Evolutionary conservation across 352 stramenopile genomes (phyloP), one percentile per base, ranked within the genome.

Genomic region (Phytophthora citricola): DNA sequence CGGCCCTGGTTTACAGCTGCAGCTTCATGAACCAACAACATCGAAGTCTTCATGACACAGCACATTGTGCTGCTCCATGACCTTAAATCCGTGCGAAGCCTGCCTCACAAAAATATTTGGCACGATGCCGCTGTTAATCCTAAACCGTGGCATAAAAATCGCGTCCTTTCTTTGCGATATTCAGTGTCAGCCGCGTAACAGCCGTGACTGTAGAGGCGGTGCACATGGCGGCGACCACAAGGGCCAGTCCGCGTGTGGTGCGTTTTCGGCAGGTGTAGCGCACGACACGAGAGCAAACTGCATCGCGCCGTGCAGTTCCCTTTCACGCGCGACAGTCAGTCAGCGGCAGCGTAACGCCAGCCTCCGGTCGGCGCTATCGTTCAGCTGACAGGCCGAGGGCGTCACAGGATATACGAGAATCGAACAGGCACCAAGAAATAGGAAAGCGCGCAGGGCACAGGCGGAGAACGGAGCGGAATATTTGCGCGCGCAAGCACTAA

Each of bases 131-230:
- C 17, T 20, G 17, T 20, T 20, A 20, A 20, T 26, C 24, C 24
- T 26, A 26, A 26, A 26, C 24, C 17, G 24, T 26, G 29, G 29
- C 29, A 34, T 10, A 34, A 26, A 26, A 26, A 26, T 20, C 17
- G 27, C 29, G 29, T 34, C 9, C 29, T 36, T 36, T 36, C 31
- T 36, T 36, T 36, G 31, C 31, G 31, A 36, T 36, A 36, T 36
- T 9, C 31, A 36, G 31, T 3, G 31, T 36, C 31, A 14, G 9
- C 29, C 48, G 14, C 38, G 36, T 39, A 69, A 69, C 61, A 70
- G 62, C 62, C 48, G 56, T 40, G 20, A 27, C 43, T 52, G 66
- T 67, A 70, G 57, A 78, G 51, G 61, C 57, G 56, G 38, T 57
- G 45, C 59, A 55, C 26, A 71, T 71, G 52, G 39, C 44, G n/a